Percentiles rank a stretch among this genome's conserved stretches.
These are phyloP conservation scores for Trichoderma simmonsii DNA, from an alignment of 2,329 filamentous ascomycete species.

Conservation along the genomic window DNA sequence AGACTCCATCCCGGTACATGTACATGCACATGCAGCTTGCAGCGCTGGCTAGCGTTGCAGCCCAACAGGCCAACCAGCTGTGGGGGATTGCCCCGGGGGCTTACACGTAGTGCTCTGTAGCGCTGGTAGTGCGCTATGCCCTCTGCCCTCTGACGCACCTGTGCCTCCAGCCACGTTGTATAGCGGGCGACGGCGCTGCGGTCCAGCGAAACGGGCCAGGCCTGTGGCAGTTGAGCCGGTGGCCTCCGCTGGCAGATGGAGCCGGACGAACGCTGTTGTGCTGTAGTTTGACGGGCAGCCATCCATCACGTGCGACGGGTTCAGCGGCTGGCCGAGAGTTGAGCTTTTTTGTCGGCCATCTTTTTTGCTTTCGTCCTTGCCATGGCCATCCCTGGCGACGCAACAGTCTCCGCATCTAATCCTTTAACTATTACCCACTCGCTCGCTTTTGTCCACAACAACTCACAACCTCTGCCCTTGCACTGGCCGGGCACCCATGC, in stretches of 20 bases:
- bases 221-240: background rate
- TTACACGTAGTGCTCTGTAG: background rate
- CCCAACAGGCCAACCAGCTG: slow-evolving; percentile 17
- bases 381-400: slow-evolving; percentile 7
- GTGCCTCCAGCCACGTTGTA: background rate
- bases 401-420: slow-evolving; percentile 17
- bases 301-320: slow-evolving; percentile 10
- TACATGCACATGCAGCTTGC: background rate
- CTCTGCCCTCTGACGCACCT: background rate
- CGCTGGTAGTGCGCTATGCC: background rate
- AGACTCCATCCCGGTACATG: background rate
- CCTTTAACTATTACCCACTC: slow-evolving; percentile 16
- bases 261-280: background rate
- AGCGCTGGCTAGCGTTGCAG: slow-evolving; percentile 17
- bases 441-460: slow-evolving; percentile 1
- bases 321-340: background rate
- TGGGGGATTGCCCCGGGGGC: background rate
- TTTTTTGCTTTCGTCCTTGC: background rate
- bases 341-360: background rate
- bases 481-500: slow-evolving; percentile 20
- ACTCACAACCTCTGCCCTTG: slow-evolving; percentile 19
- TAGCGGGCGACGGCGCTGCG: slow-evolving; percentile 10
- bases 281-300: background rate
- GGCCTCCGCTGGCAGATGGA: background rate
- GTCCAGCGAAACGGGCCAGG: background rate